Evolutionary conservation across 768 basidiomycete genomes (phyloP), one percentile per base, ranked within the genome.

Genomic region (Podaxis mareebaensis): DNA sequence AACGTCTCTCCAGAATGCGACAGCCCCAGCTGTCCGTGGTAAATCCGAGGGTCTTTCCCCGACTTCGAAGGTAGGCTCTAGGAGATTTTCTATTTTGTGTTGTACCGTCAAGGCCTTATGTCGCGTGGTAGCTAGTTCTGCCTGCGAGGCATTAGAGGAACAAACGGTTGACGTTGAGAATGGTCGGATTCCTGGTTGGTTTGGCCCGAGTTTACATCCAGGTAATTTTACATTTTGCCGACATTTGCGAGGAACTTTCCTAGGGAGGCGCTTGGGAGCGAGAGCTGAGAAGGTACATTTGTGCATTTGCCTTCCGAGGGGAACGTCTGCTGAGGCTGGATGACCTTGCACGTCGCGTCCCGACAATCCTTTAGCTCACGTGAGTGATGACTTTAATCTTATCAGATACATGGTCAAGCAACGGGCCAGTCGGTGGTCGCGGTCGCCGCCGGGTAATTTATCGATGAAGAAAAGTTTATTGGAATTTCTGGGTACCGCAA

Each of bases 1-100:
- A 28, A 86, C 64, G 8, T 76, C 70, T 42, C 79, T 71, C 87
- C 86, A 88, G 65, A 83, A 77, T 44, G 75, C 67, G 8, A 73
- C 64, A 1, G 78, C 77, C n/a, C 76, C 75, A 4, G 65, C 49
- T 42, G 66, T 70, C 30, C 72, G 64, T 13, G 65, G 26, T 22
- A 66, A 61, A 53, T 54, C 63, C 13, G 68, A 64, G 46, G 60
- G 22, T 28, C 33, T 38, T 42, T 52, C 65, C 3, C 52, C 64
- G 30, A 59, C 62, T n/a, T 65, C 71, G 40, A 84, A 76, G 17
- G 80, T 73, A 33, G 78, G 77, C 40, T 82, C 84, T 7, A 88
- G 63, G 2, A 88, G 67, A 4, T 77, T 71, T 7, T 73, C 72
- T 0, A 80, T 79, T 71, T 81, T 85, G 69, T 86, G 82, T 38